Base-by-base conservation (phyloP, 1,139 yeast species). In the Kodamaea sp. region DNA sequence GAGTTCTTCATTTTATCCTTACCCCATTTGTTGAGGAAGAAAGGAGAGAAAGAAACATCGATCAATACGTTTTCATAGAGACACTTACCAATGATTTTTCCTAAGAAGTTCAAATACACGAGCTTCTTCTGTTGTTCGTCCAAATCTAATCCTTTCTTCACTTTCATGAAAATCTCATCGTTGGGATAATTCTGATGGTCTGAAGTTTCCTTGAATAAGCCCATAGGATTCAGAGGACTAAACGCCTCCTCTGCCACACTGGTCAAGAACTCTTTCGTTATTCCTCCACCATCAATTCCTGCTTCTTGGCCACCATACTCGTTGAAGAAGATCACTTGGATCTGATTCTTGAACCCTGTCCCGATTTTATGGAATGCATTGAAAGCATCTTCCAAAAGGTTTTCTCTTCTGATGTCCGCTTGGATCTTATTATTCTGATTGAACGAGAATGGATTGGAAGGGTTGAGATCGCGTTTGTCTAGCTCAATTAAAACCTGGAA, bases 281-380 rank as follows among this genome's bases (percentile, higher is more conserved):
- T 68, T 2, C 98, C 98, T 8, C 98, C 98, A 4, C 98, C 98
- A 59, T 92, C 98, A 35, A 92, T 83, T 1, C 98, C 98, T 1
- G 85, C 92, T 50, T 85, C 95, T 27, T 68, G 75, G 18, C 75
- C 78, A 1, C 95, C 96, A 57, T 82, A 76, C 39, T 82, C 77
- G 51, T 86, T 85, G 32, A 65, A 66, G 50, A 92, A 89, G 5
- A 74, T 71, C 3, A 92, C 89, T 2, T 76, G 66, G 11, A 90
- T 59, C 23, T 68, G 71, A 15, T 73, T 56, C 50, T 84, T 87
- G 55, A 92, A 75, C 12, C 65, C 63, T 1, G 48, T 10, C 0
- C 75, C 75, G 4, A 50, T 33, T 5, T 61, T 58, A 34, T 70
- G 67, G 50, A 82, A 82, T 4, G 68, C 72, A 3, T 69, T 63